Percentiles rank a stretch among this genome's conserved stretches.
These are phyloP conservation scores for Nemania sp. DNA, from an alignment of 2,329 filamentous ascomycete genomes.

Conservation along the genomic window DNA sequence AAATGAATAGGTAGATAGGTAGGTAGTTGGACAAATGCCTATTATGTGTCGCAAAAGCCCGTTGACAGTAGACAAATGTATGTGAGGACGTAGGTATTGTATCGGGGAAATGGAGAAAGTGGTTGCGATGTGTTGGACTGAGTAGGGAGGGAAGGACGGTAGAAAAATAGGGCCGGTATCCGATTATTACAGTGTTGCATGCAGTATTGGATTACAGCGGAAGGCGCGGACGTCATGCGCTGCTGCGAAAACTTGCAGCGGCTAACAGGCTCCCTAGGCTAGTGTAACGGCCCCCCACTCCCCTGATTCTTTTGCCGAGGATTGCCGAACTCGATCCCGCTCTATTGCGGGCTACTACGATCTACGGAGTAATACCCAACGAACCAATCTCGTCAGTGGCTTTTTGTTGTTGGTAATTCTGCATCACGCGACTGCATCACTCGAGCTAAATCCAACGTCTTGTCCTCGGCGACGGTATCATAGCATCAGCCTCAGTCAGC, in stretches of 20 bases:
- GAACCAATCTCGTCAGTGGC: too few relatives aligned
- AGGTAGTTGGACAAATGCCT: not conserved
- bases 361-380: too few relatives aligned
- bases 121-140: not conserved
- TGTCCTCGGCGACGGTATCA: not conserved
- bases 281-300: not conserved
- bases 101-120: conserved; percentile 20
- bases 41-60: not conserved
- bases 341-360: too few relatives aligned
- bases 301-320: conserved; percentile 35
- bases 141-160: conserved; percentile 6
- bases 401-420: too few relatives aligned
- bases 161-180: not conserved
- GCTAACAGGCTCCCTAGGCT: too few relatives aligned
- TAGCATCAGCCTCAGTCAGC: not conserved
- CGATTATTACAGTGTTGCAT: too few relatives aligned
- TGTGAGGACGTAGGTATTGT: not conserved
- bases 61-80: not conserved
- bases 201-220: conserved; percentile 12
- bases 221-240: conserved; percentile 36
- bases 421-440: not conserved
- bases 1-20: not conserved
- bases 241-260: conserved; percentile 17
- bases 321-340: conserved; percentile 34
- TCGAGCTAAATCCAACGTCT: not conserved